Evolutionary conservation across 78 protist species (phyloP).

Genomic region (Emiliania huxleyi): DNA sequence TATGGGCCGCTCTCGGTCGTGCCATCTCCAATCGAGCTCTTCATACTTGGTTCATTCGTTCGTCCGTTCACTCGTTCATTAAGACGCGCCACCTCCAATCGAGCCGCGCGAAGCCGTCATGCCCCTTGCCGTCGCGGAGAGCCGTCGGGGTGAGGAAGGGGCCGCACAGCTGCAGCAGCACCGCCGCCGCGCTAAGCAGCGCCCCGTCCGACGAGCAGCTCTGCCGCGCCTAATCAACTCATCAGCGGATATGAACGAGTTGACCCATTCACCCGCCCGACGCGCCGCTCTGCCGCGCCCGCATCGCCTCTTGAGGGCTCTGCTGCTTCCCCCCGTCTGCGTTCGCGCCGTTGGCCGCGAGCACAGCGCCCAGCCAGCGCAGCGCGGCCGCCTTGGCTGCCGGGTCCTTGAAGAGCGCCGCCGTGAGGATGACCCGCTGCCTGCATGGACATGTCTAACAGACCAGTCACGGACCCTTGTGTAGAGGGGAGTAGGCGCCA

Average conservation of each 20-base stretch:
- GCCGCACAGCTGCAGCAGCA: not conserved
- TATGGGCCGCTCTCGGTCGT: too few relatives aligned
- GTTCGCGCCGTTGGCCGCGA: not conserved
- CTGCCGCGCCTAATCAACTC: too few relatives aligned
- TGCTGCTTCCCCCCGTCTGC: not conserved
- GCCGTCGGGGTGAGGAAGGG: not conserved
- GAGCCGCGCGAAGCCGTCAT: not conserved
- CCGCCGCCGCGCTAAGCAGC: not conserved
- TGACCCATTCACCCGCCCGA: too few relatives aligned
- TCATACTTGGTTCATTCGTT: too few relatives aligned
- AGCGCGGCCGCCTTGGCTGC: not conserved
- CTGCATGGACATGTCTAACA: too few relatives aligned
- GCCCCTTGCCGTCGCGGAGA: not conserved
- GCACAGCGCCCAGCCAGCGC: not conserved
- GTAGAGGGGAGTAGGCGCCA: too few relatives aligned
- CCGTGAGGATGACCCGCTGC: not conserved
- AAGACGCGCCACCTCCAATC: not conserved
- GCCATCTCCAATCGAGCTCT: too few relatives aligned
- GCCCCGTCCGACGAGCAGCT: not conserved
- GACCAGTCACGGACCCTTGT: too few relatives aligned
- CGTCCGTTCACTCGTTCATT: too few relatives aligned
- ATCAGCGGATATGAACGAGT: too few relatives aligned
- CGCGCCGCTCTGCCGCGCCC: too few relatives aligned
- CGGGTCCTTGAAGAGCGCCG: not conserved
- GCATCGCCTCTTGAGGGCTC: not conserved